Evolutionary conservation across 371 early-diverging fungal genomes (phyloP).

Genomic region (Saksenaea vasiformis): DNA sequence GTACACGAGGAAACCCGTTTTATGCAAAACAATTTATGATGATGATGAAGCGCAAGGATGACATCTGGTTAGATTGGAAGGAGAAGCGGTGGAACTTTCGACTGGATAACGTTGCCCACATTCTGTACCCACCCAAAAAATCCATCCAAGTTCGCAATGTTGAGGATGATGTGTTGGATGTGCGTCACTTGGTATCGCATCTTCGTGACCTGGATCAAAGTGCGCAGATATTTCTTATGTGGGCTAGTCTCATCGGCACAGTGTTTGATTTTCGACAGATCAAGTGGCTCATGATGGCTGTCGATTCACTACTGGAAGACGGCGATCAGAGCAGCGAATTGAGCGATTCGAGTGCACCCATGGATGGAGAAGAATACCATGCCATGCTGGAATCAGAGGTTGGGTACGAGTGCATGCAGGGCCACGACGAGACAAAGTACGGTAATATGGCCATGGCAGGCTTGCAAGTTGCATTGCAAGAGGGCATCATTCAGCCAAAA

Average conservation of each 20-base stretch:
- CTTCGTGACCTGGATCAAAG: conserved; percentile 33
- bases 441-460: conserved; percentile 33
- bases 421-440: conserved; percentile 7
- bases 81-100: conserved; percentile 46
- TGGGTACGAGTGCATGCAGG: neutral
- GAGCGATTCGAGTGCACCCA: conserved; percentile 13
- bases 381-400: conserved; percentile 1
- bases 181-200: conserved; percentile 36
- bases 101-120: conserved; percentile 31
- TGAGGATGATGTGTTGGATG: conserved; percentile 28
- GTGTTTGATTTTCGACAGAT: conserved; percentile 39
- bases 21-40: conserved; percentile 43
- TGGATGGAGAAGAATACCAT: neutral
- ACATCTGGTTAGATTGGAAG: conserved; percentile 51
- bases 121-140: conserved; percentile 17
- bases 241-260: conserved; percentile 47
- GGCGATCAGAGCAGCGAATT: conserved; percentile 15
- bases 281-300: conserved; percentile 40
- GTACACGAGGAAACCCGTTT: conserved; percentile 50
- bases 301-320: conserved; percentile 17
- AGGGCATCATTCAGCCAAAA: conserved; percentile 40
- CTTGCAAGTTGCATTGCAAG: conserved; percentile 37
- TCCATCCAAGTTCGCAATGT: neutral
- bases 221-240: conserved; percentile 38
- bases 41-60: conserved; percentile 43